These are phyloP conservation scores for Cordyceps fumosorosea DNA, from an alignment of 2,329 filamentous ascomycete genomes.

Conservation along the genomic window DNA sequence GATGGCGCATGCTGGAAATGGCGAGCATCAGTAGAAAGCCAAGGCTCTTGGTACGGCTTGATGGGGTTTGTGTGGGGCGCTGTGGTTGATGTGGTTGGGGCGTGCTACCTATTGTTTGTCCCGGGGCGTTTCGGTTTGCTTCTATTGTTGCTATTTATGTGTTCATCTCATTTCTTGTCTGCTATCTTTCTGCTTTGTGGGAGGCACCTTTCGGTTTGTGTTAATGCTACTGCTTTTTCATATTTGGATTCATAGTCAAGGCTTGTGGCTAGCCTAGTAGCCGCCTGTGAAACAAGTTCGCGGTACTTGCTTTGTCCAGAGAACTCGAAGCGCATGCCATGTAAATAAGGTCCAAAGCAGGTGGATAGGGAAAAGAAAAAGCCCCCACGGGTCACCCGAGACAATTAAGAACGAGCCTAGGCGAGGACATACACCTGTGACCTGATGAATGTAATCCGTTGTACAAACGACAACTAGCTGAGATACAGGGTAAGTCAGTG, in stretches of 20 bases:
- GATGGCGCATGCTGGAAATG: slow-evolving; percentile 24
- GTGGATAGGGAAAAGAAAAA: too few relatives aligned
- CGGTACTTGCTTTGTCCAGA: too few relatives aligned
- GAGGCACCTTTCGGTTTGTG: not conserved
- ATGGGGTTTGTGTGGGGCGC: not conserved
- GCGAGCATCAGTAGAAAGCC: slow-evolving; percentile 12
- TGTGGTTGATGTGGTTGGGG: not conserved
- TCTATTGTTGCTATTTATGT: slow-evolving; percentile 3
- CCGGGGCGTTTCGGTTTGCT: slow-evolving; percentile 1
- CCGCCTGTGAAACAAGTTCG: too few relatives aligned
- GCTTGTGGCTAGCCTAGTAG: not conserved
- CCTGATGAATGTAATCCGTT: too few relatives aligned
- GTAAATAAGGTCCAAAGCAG: too few relatives aligned
- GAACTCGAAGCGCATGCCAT: too few relatives aligned
- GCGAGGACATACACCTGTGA: too few relatives aligned
- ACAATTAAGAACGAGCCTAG: too few relatives aligned
- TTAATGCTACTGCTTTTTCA: not conserved
- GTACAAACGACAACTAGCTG: too few relatives aligned
- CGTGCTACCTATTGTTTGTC: slow-evolving; percentile 1
- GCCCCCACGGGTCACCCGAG: too few relatives aligned
- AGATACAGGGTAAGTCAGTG: too few relatives aligned
- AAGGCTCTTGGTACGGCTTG: not conserved
- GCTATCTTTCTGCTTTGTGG: not conserved
- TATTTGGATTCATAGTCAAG: not conserved
- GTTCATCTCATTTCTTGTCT: not conserved